Conservation (phyloP, 1,139 yeast genomes). For the Hemisphaericaspora xylofermentans region DNA sequence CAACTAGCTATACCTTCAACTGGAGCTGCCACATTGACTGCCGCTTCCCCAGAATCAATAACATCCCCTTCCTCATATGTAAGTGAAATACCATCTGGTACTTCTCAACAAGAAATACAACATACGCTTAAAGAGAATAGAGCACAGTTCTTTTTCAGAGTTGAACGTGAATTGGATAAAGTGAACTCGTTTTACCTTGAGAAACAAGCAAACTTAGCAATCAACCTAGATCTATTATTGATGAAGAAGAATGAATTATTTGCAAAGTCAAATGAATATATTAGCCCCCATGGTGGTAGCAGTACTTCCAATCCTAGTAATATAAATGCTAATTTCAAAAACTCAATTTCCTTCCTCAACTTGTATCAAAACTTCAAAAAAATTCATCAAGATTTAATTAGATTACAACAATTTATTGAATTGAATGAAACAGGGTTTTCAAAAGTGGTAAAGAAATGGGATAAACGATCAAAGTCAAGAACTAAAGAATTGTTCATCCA, state of each 20-base stretch:
- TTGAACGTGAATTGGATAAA: constrained; percentile 92
- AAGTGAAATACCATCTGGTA: not conserved
- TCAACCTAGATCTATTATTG: constrained; percentile 72
- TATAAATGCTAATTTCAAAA: constrained; percentile 32
- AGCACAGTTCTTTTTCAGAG: constrained; percentile 87
- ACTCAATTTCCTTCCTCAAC: constrained; percentile 45
- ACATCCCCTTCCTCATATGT: no score
- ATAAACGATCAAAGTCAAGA: constrained; percentile 89
- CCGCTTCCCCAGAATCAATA: constrained; percentile 10
- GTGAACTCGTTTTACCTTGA: constrained; percentile 87
- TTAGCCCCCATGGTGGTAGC: constrained; percentile 26
- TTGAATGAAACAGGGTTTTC: constrained; percentile 93
- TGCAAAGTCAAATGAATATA: constrained; percentile 34
- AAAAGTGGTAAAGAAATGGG: constrained; percentile 96
- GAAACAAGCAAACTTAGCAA: constrained; percentile 81
- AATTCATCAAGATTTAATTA: constrained; percentile 81
- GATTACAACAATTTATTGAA: constrained; percentile 90
- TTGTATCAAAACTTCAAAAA: constrained; percentile 87
- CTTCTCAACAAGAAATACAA: constrained; percentile 41
- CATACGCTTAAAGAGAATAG: constrained; percentile 81
- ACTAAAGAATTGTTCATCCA: constrained; percentile 89
- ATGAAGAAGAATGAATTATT: constrained; percentile 67
- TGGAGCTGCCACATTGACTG: constrained; percentile 8
- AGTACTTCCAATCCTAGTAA: constrained; percentile 9
- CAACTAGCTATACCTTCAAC: constrained; percentile 52